A percentile compares a stretch with the other conserved stretches of the same genome.
Conservation (phyloP, 2,329 filamentous ascomycete species). For the Botryotinia narcissicola region DNA sequence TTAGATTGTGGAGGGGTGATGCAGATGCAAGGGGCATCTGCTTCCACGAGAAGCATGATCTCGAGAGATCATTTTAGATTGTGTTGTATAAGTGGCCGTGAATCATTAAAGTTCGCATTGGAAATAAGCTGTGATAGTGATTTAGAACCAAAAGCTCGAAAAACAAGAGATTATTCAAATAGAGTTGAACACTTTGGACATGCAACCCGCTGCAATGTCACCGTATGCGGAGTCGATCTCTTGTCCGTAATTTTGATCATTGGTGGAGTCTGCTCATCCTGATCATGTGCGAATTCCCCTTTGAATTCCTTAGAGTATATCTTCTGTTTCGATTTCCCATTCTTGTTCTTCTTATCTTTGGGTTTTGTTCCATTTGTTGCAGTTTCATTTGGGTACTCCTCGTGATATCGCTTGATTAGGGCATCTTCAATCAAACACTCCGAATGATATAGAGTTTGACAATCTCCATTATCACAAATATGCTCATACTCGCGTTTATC, state of each 20-base stretch:
- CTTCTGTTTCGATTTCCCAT: slow-evolving; percentile 19
- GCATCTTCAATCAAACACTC: slow-evolving; percentile 39
- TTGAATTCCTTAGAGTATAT: slow-evolving; percentile 31
- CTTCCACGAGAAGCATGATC: neutral
- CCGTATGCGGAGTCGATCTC: slow-evolving; percentile 21
- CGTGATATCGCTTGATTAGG: slow-evolving; percentile 33
- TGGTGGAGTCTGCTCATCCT: slow-evolving; percentile 21
- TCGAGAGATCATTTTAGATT: neutral
- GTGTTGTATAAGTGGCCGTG: neutral
- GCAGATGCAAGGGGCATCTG: neutral
- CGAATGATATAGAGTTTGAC: slow-evolving; percentile 41
- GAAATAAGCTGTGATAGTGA: neutral
- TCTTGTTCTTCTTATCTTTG: slow-evolving; percentile 20
- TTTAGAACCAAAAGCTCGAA: neutral
- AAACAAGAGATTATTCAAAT: slow-evolving; percentile 24
- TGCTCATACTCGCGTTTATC: slow-evolving; percentile 36
- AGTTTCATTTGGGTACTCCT: slow-evolving; percentile 22
- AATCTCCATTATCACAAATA: slow-evolving; percentile 39
- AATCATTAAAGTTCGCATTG: neutral
- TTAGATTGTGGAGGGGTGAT: neutral
- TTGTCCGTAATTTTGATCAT: slow-evolving; percentile 31
- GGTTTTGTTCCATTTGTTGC: slow-evolving; percentile 24
- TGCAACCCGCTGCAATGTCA: slow-evolving; percentile 27
- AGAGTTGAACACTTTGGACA: slow-evolving; percentile 34
- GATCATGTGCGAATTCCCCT: slow-evolving; percentile 25